These are phyloP conservation scores for Bonnemaisonia californica DNA, from an alignment of 31 red algal species.

Conservation along the genomic window DNA sequence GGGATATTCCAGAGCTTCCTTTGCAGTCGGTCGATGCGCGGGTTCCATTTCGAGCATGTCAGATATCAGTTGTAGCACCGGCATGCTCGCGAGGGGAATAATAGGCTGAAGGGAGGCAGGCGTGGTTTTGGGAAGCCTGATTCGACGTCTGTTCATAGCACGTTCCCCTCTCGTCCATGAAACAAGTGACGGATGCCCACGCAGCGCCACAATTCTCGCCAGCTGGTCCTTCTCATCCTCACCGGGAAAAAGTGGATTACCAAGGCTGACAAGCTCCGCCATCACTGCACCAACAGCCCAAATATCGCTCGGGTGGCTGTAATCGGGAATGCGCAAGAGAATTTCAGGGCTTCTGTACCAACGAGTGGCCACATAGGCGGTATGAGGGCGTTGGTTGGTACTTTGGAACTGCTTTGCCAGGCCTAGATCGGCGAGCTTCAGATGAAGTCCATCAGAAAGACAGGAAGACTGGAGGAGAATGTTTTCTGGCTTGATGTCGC, in stretches of 20 bases:
- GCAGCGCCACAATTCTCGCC: conserved; percentile 52
- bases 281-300: conserved; percentile 79
- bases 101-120: conserved; percentile 31
- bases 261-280: conserved; percentile 73
- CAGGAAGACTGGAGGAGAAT: conserved; percentile 53
- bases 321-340: conserved; percentile 63
- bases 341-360: conserved; percentile 83
- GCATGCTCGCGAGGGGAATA: background rate
- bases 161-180: conserved; percentile 43
- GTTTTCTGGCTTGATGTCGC: conserved; percentile 88
- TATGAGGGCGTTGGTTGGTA: conserved; percentile 47
- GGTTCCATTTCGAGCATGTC: background rate
- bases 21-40: background rate
- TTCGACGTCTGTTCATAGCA: conserved; percentile 41
- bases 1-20: background rate
- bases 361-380: conserved; percentile 70
- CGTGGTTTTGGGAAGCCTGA: conserved; percentile 52
- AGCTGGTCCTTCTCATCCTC: conserved; percentile 73
- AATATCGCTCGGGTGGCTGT: conserved; percentile 72
- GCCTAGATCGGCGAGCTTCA: conserved; percentile 76
- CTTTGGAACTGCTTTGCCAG: conserved; percentile 41
- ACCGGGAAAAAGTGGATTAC: conserved; percentile 79
- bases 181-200: conserved; percentile 61
- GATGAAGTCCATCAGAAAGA: background rate
- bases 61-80: background rate